A percentile compares a stretch with the other conserved stretches of the same genome.
These are phyloP conservation scores for Inga oerstediana DNA, from an alignment of 306 rosid species.

Conservation along the genomic window DNA sequence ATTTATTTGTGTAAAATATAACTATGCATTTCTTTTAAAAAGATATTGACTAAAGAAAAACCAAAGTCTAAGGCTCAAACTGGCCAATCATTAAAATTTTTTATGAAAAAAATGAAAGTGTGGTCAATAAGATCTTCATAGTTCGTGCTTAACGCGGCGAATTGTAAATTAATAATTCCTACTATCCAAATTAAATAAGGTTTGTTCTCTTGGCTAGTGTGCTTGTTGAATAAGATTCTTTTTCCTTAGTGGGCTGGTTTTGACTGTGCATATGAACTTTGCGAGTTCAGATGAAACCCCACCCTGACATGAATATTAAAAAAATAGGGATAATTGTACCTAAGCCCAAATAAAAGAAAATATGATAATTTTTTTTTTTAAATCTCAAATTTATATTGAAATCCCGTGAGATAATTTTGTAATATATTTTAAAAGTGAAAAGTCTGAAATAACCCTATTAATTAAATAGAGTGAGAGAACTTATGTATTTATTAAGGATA, in stretches of 20 bases:
- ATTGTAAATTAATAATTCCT: neutral
- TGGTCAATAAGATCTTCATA: constrained; percentile 45
- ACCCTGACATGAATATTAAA: too few species aligned
- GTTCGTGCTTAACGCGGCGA: constrained; percentile 54
- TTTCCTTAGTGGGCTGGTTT: constrained; percentile 33
- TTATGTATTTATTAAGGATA: too few species aligned
- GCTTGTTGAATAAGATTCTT: constrained; percentile 43
- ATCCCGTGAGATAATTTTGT: too few species aligned
- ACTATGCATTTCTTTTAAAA: too few species aligned
- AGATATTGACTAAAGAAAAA: neutral
- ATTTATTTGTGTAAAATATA: too few species aligned
- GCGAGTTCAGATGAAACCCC: neutral
- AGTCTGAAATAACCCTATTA: too few species aligned
- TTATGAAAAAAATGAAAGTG: neutral
- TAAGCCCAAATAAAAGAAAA: too few species aligned
- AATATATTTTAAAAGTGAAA: too few species aligned
- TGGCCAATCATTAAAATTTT: neutral
- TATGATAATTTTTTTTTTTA: too few species aligned
- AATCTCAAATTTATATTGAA: too few species aligned
- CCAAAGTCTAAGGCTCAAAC: constrained; percentile 13
- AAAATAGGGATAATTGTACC: too few species aligned
- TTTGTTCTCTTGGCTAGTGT: neutral
- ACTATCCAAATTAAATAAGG: neutral
- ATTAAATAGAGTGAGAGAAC: too few species aligned
- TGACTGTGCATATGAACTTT: neutral